These are phyloP conservation scores for Sporothrix euskadiensis DNA, from an alignment of 2,329 filamentous ascomycete genomes.

Conservation along the genomic window DNA sequence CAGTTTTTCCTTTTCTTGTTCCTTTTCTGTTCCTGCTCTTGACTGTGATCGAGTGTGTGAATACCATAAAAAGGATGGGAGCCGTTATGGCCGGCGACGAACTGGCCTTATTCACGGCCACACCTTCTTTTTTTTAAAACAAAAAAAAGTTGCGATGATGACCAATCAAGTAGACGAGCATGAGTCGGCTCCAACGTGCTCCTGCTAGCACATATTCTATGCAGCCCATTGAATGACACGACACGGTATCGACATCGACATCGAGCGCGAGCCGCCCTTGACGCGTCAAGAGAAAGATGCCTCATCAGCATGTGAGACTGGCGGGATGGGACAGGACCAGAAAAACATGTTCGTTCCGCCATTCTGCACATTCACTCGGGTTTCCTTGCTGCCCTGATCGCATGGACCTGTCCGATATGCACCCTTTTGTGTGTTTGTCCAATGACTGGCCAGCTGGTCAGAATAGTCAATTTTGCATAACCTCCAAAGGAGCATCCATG, in stretches of 20 bases:
- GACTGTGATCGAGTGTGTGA: background rate
- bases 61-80: background rate
- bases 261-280: background rate
- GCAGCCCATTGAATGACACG: background rate
- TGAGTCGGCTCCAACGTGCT: background rate
- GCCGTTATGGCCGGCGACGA: background rate
- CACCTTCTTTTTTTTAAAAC: background rate
- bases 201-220: background rate
- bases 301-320: background rate
- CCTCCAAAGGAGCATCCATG: background rate
- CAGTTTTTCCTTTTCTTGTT: background rate
- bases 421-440: background rate
- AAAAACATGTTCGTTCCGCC: background rate
- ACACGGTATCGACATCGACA: background rate
- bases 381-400: background rate
- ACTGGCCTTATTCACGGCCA: background rate
- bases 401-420: background rate
- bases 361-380: background rate
- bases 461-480: background rate
- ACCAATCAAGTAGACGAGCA: background rate
- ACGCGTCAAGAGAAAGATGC: background rate
- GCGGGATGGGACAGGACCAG: background rate
- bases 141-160: background rate
- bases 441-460: conserved; percentile 21
- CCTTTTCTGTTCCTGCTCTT: background rate